These are phyloP conservation scores for Paramecium biaurelia DNA, from an alignment of 73 alveolate species.

Conservation along the genomic window DNA sequence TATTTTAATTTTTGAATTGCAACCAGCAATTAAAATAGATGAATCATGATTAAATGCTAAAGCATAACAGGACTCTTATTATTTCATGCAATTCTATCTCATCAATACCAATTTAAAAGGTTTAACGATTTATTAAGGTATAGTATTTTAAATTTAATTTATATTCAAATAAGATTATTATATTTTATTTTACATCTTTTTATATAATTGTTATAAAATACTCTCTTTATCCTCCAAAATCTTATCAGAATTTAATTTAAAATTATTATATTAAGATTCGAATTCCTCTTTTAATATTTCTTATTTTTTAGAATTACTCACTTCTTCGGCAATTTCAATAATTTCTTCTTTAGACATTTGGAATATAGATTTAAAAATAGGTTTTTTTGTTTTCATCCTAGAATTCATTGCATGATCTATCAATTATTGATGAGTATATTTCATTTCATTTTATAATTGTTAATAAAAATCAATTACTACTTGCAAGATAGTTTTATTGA, in stretches of 20 bases:
- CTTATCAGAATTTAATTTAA: too few species aligned
- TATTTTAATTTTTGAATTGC: not conserved
- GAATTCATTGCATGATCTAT: not conserved
- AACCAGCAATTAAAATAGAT: not conserved
- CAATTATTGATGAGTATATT: not conserved
- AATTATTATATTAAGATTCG: not conserved
- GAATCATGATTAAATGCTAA: not conserved
- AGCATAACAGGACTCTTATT: not conserved
- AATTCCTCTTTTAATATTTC: not conserved
- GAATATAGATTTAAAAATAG: not conserved
- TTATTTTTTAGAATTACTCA: not conserved
- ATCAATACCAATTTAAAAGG: too few species aligned
- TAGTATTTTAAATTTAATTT: too few species aligned
- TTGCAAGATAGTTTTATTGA: not conserved
- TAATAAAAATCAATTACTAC: not conserved
- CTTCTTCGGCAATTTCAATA: not conserved
- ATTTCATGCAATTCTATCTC: not conserved
- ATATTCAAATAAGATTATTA: too few species aligned
- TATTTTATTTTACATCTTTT: too few species aligned
- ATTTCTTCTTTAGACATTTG: not conserved
- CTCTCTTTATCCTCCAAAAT: not conserved
- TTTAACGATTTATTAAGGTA: too few species aligned
- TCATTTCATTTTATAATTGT: not conserved
- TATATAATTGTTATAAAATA: too few species aligned
- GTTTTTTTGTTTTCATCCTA: too few species aligned